Conservation (phyloP, 192 early-diverging fungal genomes). For the Gamsiella multidivaricata region DNA sequence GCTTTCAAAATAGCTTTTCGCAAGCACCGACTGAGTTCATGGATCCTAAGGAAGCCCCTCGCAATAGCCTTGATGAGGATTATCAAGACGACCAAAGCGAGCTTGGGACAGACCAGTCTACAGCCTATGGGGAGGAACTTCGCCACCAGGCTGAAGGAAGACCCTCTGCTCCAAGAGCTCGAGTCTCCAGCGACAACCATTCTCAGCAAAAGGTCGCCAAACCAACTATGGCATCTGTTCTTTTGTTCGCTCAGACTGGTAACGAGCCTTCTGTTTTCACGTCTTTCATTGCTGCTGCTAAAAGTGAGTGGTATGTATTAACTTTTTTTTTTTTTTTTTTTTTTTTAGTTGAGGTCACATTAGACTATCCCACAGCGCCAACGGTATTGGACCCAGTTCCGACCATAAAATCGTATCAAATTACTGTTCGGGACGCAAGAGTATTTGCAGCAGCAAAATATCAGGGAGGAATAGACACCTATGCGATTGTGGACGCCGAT, state of each 20-base stretch:
- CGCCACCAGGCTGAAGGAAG: slow-evolving; percentile 38
- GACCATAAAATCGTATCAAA: slow-evolving; percentile 42
- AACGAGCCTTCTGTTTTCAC: neutral
- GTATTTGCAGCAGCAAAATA: slow-evolving; percentile 64
- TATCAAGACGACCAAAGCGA: slow-evolving; percentile 41
- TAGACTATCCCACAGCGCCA: slow-evolving; percentile 39
- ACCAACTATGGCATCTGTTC: slow-evolving; percentile 53
- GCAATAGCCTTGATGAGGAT: slow-evolving; percentile 9
- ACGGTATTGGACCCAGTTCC: slow-evolving; percentile 20
- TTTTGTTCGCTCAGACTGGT: slow-evolving; percentile 51
- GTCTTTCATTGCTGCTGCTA: too few species aligned
- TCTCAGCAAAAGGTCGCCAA: slow-evolving; percentile 13
- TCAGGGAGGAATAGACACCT: slow-evolving; percentile 59
- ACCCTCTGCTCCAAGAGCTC: neutral
- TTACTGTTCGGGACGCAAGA: slow-evolving; percentile 54
- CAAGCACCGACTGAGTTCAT: neutral
- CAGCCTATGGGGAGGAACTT: slow-evolving; percentile 47
- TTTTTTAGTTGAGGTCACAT: slow-evolving; percentile 42
- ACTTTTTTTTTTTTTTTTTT: neutral
- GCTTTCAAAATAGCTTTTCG: neutral
- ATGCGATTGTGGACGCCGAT: slow-evolving; percentile 62
- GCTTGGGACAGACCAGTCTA: slow-evolving; percentile 44
- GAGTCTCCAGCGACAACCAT: neutral
- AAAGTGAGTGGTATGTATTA: too few species aligned
- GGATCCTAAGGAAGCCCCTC: slow-evolving; percentile 3